Base-by-base conservation (phyloP, 495 filamentous ascomycete genomes). In the Talaromyces adpressus region DNA sequence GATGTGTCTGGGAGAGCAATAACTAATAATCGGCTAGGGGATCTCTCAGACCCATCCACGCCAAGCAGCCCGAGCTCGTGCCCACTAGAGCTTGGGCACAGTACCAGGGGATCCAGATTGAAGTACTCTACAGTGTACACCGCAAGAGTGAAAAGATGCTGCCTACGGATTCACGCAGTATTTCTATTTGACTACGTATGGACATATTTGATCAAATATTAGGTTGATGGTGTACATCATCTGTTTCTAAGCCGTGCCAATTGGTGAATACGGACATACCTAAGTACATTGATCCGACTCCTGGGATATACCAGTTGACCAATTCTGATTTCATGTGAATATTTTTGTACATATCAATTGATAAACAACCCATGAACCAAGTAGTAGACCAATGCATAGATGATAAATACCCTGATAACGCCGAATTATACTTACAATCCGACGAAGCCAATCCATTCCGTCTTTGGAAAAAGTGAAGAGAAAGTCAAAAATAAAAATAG, bases 21-120 rank as follows among this genome's bases (percentile, higher is more conserved):
- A 29, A 53, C 23, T 27, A 29, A 54, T 54, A 54, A 14, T 56
- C 27, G 27, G 27, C 27, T 56, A 56, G 52, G 52, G 52, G 20
- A 53, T 53, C 49, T 20, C 49, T 53, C 49, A 53, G 27, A 29
- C 52, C 22, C 11, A 56, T 45, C 20, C 14, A 27, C 27, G 52
- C 52, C 52, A 56, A 56, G 52, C 52, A 27, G 22, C 52, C 52
- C 52, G 52, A 56, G 52, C 52, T 56, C 52, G 51, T 29, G 51
- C 9, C 52, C 52, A 29, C 52, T 49, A 20, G 22, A 56, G 52
- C 52, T 56, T 29, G 22, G 52, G 22, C 52, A 22, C n/a, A 14
- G 39, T 45, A 45, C 39, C 39, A 45, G 39, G 39, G 39, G 45
- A 20, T 20, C 41, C 41, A 47, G 41, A 12, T 39, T 39, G 14